phyloP scores from a whole-genome alignment of 2,329 filamentous ascomycete species.

The Nigrograna mackinnonii region DNA sequence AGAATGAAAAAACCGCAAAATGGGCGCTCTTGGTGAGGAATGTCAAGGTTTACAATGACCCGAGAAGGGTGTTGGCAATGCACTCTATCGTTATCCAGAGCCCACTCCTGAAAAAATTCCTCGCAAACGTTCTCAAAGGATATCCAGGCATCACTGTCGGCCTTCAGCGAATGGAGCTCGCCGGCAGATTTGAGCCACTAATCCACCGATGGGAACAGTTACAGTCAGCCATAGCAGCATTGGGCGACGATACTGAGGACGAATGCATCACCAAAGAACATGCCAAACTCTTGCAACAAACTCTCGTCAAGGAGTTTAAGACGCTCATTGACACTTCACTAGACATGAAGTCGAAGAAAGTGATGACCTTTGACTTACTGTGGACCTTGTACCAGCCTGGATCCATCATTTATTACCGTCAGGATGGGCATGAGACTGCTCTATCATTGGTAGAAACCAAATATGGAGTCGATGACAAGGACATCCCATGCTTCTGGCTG shows the following conservation, averaged over 20 bases:
- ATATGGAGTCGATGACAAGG: conserved; percentile 37
- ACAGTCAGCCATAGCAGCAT: conserved; percentile 25
- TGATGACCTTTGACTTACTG: conserved; percentile 47
- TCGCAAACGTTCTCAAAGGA: conserved; percentile 58
- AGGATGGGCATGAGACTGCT: conserved; percentile 42
- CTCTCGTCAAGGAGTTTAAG: conserved; percentile 47
- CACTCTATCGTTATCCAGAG: conserved; percentile 70
- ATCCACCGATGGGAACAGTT: conserved; percentile 65
- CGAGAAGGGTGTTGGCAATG: conserved; percentile 62
- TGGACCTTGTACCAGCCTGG: conserved; percentile 51
- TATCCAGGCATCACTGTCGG: conserved; percentile 66
- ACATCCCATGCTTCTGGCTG: conserved; percentile 41
- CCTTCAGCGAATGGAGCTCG: conserved; percentile 66
- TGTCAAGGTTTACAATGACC: conserved; percentile 50
- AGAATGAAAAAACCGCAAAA: conserved; percentile 64
- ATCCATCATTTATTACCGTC: conserved; percentile 28
- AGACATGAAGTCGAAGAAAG: conserved; percentile 43
- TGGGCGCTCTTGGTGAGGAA: conserved; percentile 55
- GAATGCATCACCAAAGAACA: conserved; percentile 40
- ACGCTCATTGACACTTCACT: conserved; percentile 43
- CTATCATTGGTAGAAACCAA: conserved; percentile 30
- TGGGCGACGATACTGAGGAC: conserved; percentile 29
- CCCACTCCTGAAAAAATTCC: conserved; percentile 61
- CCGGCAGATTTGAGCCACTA: conserved; percentile 64
- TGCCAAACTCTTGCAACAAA: conserved; percentile 40